phyloP scores from a whole-genome alignment of 352 stramenopile genomes.

The Pythium aristosporum region DNA sequence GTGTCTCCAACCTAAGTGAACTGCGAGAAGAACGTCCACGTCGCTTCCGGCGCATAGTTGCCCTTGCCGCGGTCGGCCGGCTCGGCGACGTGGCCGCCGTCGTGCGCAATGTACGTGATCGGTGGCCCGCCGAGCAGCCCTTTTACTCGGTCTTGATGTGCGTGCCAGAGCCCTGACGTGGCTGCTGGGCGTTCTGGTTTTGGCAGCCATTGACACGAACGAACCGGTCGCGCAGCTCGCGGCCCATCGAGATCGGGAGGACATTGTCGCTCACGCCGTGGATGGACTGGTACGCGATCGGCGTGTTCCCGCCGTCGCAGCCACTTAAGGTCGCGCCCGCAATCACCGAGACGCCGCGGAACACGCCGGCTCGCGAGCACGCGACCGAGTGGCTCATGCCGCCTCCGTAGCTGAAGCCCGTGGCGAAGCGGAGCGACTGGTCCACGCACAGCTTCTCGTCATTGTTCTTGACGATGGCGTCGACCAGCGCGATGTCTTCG shows the following conservation, averaged over 20 bases:
- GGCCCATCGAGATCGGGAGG: constrained; percentile 28
- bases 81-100: constrained; percentile 34
- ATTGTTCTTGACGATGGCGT: constrained; percentile 28
- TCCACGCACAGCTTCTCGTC: constrained; percentile 33
- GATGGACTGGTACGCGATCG: constrained; percentile 26
- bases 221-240: constrained; percentile 30
- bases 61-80: constrained; percentile 25
- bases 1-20: constrained; percentile 4
- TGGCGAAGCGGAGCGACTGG: constrained; percentile 34
- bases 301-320: constrained; percentile 22
- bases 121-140: constrained; percentile 29
- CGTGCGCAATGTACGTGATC: constrained; percentile 31
- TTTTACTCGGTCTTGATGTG: constrained; percentile 40
- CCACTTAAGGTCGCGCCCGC: constrained; percentile 27
- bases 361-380: constrained; percentile 23
- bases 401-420: constrained; percentile 36
- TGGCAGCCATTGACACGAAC: constrained; percentile 33
- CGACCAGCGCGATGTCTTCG: constrained; percentile 32
- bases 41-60: constrained; percentile 20
- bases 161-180: constrained; percentile 24
- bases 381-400: constrained; percentile 32
- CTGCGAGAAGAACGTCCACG: constrained; percentile 36
- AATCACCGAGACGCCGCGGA: constrained; percentile 31
- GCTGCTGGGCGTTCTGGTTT: constrained; percentile 26
- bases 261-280: constrained; percentile 34